Evolutionary conservation across 2,329 filamentous ascomycete species (phyloP), one percentile per base, ranked within the genome.

Genomic region (Eurotiales sp.): DNA sequence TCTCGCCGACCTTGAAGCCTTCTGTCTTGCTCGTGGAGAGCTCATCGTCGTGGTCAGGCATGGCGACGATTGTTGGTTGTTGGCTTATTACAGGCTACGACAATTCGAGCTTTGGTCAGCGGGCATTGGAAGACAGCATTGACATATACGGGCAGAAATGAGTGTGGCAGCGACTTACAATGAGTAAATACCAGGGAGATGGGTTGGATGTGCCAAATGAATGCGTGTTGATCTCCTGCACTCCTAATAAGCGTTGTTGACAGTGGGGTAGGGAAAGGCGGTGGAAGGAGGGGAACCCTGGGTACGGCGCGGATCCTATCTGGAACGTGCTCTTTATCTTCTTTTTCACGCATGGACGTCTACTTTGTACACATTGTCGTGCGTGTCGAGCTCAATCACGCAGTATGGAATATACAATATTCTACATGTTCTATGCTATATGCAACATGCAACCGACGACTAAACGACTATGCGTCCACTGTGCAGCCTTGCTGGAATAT

Each of bases 1-100:
- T 96, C 83, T 96, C 90, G 61, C 90, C 91, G 68, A 96, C 87
- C 84, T 95, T 96, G 86, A 96, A 97, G 70, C 92, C 92, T 76
- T 91, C 86, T 60, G 91, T 96, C 76, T 86, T 82, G 77, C 93
- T 88, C 58, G 90, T 86, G 72, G 87, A 79, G 61, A 92, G 83
- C 66, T 97, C 92, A 56, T 96, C 90, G 11, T 88, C 81, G 59
- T 85, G 77, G 63, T 83, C 80, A 60, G 84, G 78, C 86, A 89
- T 89, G 63, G 63, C 78, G 12, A 22, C 17, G 41, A 30, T 36
- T n/a, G n/a, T n/a, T n/a, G n/a, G n/a, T n/a, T n/a, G 3, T 14
- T 17, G 8, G 4, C 17, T 6, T 37, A 14, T 19, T 12, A 4
- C n/a, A n/a, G 45, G 11, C 32, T 36, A n/a, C 8, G 10, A 17